phyloP scores from a whole-genome alignment of 495 filamentous ascomycete species.

The Penicillium arizonense region DNA sequence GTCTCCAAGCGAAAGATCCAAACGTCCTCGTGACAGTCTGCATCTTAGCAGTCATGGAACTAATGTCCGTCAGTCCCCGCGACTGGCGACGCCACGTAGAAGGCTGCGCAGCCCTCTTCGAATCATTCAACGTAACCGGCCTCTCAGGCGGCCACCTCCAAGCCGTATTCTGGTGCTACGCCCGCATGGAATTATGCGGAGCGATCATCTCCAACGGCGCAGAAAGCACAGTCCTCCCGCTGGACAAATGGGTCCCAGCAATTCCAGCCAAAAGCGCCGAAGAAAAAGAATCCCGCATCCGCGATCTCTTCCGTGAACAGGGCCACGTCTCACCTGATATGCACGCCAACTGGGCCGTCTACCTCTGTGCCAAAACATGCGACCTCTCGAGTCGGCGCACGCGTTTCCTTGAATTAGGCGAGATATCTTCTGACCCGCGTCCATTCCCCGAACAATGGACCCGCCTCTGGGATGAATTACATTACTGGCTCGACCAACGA shows the following conservation, averaged over 20 bases:
- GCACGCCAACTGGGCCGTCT: constrained; percentile 43
- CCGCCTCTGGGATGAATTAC: constrained; percentile 36
- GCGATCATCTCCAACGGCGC: constrained; percentile 39
- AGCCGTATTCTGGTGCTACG: constrained; percentile 45
- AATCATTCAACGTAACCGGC: constrained; percentile 33
- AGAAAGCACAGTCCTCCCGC: constrained; percentile 31
- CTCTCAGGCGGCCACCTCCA: constrained; percentile 34
- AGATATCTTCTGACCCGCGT: constrained; percentile 16
- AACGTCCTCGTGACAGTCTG: constrained; percentile 31
- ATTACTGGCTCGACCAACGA: constrained; percentile 34
- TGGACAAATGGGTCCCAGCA: constrained; percentile 31
- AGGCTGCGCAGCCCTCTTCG: constrained; percentile 39
- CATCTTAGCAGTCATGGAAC: constrained; percentile 36
- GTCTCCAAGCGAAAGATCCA: constrained; percentile 30
- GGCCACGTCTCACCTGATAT: constrained; percentile 24
- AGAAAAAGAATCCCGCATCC: constrained; percentile 19
- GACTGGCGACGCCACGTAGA: constrained; percentile 44
- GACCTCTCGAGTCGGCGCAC: constrained; percentile 30
- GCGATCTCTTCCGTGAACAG: constrained; percentile 22
- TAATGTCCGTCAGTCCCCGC: constrained; percentile 39
- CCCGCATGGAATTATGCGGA: constrained; percentile 43
- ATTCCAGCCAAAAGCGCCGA: constrained; percentile 12
- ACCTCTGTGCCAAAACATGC: constrained; percentile 35
- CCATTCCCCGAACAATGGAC: constrained; percentile 27
- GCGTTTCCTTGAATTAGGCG: constrained; percentile 27